A percentile compares a stretch with the other conserved stretches of the same genome.
Evolutionary conservation across 2,329 filamentous ascomycete species (phyloP).

Genomic region (Fusarium austroafricanum): DNA sequence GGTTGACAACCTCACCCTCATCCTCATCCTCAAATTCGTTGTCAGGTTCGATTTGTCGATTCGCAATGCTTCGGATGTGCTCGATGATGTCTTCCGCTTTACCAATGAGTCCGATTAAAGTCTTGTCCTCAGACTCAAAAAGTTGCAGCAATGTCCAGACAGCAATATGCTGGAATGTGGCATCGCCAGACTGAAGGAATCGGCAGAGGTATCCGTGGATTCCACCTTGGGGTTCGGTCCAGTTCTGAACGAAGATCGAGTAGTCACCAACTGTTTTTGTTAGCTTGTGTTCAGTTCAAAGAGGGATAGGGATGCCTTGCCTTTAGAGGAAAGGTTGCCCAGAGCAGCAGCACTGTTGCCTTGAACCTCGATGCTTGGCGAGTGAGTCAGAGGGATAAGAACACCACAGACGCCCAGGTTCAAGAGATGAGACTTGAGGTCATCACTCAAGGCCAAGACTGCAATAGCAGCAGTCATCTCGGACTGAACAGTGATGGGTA

Average conservation of each 20-base stretch:
- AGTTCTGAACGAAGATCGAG: slow-evolving; percentile 93
- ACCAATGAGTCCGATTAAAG: slow-evolving; percentile 87
- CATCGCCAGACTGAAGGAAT: slow-evolving; percentile 93
- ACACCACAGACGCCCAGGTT: slow-evolving; percentile 96
- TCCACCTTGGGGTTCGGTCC: slow-evolving; percentile 90
- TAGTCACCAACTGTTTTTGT: slow-evolving; percentile 85
- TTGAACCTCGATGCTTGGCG: slow-evolving; percentile 96
- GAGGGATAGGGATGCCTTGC: slow-evolving; percentile 60
- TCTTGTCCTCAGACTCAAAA: slow-evolving; percentile 93
- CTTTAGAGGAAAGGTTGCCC: slow-evolving; percentile 96
- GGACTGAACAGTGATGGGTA: slow-evolving; percentile 93
- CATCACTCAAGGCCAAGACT: slow-evolving; percentile 93
- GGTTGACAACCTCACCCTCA: slow-evolving; percentile 90
- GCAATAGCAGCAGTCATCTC: slow-evolving; percentile 99
- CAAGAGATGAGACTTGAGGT: slow-evolving; percentile 90
- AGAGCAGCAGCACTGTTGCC: slow-evolving; percentile 97
- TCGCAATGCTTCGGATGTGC: slow-evolving; percentile 91
- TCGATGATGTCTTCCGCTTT: slow-evolving; percentile 91
- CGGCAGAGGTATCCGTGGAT: slow-evolving; percentile 95
- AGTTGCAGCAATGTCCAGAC: slow-evolving; percentile 98
- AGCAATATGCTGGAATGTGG: slow-evolving; percentile 98
- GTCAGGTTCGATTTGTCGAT: slow-evolving; percentile 87
- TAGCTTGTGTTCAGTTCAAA: neutral
- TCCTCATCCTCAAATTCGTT: slow-evolving; percentile 90
- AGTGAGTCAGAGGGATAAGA: slow-evolving; percentile 93